Evolutionary conservation across 2,329 filamentous ascomycete species (phyloP), one percentile per base, ranked within the genome.

Genomic region (Alternaria gaisen): DNA sequence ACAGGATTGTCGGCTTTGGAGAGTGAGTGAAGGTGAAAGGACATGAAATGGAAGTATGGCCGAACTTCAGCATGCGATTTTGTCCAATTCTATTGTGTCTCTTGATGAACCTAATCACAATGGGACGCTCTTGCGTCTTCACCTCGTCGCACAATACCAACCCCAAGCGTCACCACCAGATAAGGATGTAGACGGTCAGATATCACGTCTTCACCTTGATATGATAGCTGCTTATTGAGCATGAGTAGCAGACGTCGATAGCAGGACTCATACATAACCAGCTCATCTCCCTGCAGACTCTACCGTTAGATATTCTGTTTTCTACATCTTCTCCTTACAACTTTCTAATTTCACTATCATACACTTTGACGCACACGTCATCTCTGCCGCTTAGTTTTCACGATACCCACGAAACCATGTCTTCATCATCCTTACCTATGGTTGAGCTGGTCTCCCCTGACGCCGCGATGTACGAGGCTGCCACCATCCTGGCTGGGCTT

Each of bases 151-250:
- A 38, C 46, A 50, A 38, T 50, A 50, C 4, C 5, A 18, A 38
- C 16, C 16, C 16, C 32, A 14, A 50, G 46, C 20, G 30, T 50
- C 30, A 50, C 32, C 46, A 26, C 30, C 14, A 8, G 14, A 38
- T 3, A 5, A 24, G 46, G 14, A 38, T 9, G 7, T 18, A n/a
- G 10, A 36, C 9, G 14, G 20, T 11, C 16, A 36, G 22, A 41
- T 22, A 2, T 12, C 2, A 5, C 24, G 22, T 20, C 18, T 16
- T 53, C n/a, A 53, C 51, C 18, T 34, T 14, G 18, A 26, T 24
- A 58, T n/a, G 34, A 58, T 58, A 53, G 40, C 30, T 16, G 3
- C 38, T 36, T 52, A 43, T 38, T 52, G 30, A 44, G 24, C 5
- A 16, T 22, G 3, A 53, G 40, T 22, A 3, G 46, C 26, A 38